Evolutionary conservation across 1,139 yeast genomes (phyloP).

Genomic region (Hansenula sp.): DNA sequence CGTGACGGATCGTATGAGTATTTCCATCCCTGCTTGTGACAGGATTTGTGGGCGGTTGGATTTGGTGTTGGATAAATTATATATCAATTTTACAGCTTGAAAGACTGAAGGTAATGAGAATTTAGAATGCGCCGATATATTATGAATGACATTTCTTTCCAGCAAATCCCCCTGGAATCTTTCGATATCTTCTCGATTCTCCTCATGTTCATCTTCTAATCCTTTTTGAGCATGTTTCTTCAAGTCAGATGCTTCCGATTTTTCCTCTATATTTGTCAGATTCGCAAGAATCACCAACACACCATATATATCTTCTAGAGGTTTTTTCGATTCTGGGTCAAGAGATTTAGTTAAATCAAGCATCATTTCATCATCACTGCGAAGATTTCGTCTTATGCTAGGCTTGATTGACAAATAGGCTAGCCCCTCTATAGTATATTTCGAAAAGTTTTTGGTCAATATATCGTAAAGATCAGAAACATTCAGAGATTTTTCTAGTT

Average conservation of each 20-base stretch:
- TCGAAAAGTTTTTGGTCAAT: conserved; percentile 16
- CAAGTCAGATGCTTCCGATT: conserved; percentile 14
- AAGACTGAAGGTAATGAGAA: conserved; percentile 12
- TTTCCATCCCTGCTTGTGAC: conserved; percentile 41
- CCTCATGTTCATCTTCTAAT: conserved; percentile 11
- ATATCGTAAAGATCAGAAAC: conserved; percentile 25
- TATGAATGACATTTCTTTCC: conserved; percentile 17
- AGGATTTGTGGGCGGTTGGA: conserved; percentile 32
- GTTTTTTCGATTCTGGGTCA: conserved; percentile 4
- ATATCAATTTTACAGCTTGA: conserved; percentile 13
- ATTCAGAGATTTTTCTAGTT: conserved; percentile 21
- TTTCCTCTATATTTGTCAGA: conserved; percentile 31
- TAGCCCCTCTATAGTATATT: conserved; percentile 34
- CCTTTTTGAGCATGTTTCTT: conserved; percentile 29
- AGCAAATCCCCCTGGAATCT: conserved; percentile 19
- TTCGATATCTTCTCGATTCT: conserved; percentile 7
- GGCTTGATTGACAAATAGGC: conserved; percentile 39
- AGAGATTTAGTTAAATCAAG: conserved; percentile 19
- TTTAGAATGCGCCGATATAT: conserved; percentile 12
- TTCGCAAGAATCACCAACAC: conserved; percentile 32
- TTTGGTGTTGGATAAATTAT: conserved; percentile 13
- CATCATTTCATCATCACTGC: conserved; percentile 32
- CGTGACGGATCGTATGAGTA: conserved; percentile 33
- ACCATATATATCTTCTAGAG: conserved; percentile 26
- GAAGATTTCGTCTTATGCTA: conserved; percentile 27